These are phyloP conservation scores for Daldinia decipiens DNA, from an alignment of 495 filamentous ascomycete species.

Conservation along the genomic window DNA sequence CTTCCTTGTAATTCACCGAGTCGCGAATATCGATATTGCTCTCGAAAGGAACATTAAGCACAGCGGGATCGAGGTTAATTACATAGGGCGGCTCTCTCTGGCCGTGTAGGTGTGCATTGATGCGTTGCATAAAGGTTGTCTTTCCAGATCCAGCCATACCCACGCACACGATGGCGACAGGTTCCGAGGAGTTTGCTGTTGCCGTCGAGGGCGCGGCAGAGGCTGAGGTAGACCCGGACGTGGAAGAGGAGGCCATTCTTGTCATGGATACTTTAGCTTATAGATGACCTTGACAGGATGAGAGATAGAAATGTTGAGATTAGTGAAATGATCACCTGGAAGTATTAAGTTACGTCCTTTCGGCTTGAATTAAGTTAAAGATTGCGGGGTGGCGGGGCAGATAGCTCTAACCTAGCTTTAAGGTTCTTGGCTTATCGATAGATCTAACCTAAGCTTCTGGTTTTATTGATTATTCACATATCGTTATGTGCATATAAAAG, in stretches of 20 bases:
- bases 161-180: slow-evolving; percentile 85
- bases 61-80: slow-evolving; percentile 96
- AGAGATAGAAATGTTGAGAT: neutral
- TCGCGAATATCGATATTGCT: slow-evolving; percentile 99
- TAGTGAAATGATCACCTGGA: neutral
- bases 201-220: slow-evolving; percentile 14
- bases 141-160: slow-evolving; percentile 99
- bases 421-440: neutral
- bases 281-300: neutral
- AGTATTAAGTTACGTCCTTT: slow-evolving; percentile 13
- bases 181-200: slow-evolving; percentile 35
- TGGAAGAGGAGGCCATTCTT: slow-evolving; percentile 29
- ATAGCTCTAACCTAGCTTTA: slow-evolving; percentile 5
- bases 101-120: slow-evolving; percentile 87
- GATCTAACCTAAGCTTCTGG: neutral
- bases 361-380: slow-evolving; percentile 1
- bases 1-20: slow-evolving; percentile 98
- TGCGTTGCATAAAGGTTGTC: slow-evolving; percentile 98
- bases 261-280: neutral
- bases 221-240: slow-evolving; percentile 29
- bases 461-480: neutral
- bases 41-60: slow-evolving; percentile 94
- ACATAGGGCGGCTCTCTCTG: slow-evolving; percentile 84
- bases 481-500: slow-evolving; percentile 2
- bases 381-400: slow-evolving; percentile 35